Evolutionary conservation across 169 alveolate genomes (phyloP), one percentile per base, ranked within the genome.

Genomic region (Theileria luwenshuni): DNA sequence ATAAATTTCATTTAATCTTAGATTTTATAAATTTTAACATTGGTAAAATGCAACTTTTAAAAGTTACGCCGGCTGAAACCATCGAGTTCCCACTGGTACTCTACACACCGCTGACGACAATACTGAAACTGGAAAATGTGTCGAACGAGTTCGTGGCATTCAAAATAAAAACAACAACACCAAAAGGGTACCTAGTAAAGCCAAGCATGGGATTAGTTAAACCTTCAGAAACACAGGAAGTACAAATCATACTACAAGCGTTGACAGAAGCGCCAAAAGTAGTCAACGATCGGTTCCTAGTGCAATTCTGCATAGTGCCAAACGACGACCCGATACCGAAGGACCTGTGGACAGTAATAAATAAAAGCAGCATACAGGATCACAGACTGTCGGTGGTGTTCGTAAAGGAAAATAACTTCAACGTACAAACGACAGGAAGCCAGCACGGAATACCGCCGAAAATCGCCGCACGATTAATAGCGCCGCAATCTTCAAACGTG

Each of bases 101-200:
- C 49, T 92, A 90, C 85, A 91, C 93, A 51, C 93, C 95, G 15
- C 86, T 92, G 41, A 92, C 90, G 59, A 84, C 93, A 61, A 83
- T 85, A 21, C 91, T 92, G 33, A 84, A 86, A 61, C 80, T 92
- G 45, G 95, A 92, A 74, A 92, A 92, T 85, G 68, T 91, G 59
- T 79, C 92, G 35, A 86, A 84, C 41, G 89, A 85, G 30, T 83
- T 77, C 51, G 96, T 92, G 7, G 96, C 96, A 25, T 92, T 89
- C 61, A 92, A 92, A 74, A 92, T 92, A 52, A 92, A 92, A 77
- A 92, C 96, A 17, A 92, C 96, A 1, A 94, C 95, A 12, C 96
- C 96, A 25, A 91, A 91, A 64, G 92, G 93, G 32, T 92, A 92
- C 77, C 83, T 92, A 41, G 96, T 92, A 2, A 74, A 95, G 38